Evolutionary conservation across 352 stramenopile species (phyloP).

Genomic region (Phytopythium helicoides): DNA sequence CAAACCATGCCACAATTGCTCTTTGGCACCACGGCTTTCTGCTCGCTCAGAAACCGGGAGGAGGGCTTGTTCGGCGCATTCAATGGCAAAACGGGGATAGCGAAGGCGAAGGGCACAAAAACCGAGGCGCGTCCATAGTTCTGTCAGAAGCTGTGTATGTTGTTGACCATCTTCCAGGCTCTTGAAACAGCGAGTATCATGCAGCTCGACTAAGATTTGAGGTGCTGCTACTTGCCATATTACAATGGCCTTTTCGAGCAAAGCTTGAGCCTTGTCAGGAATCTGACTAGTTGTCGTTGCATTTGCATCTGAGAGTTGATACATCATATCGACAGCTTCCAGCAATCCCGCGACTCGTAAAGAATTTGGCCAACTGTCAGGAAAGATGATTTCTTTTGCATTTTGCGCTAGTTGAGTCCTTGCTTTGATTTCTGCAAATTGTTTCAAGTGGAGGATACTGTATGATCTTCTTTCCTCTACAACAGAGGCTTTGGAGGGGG

Average conservation of each 20-base stretch:
- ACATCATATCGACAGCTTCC: constrained; percentile 44
- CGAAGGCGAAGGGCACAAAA: constrained; percentile 55
- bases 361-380: constrained; percentile 25
- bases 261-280: constrained; percentile 41
- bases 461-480: neutral
- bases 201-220: constrained; percentile 30
- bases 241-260: constrained; percentile 56
- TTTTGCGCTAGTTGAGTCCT: constrained; percentile 63
- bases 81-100: constrained; percentile 47
- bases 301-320: constrained; percentile 10
- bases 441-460: constrained; percentile 43
- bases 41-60: constrained; percentile 11
- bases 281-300: constrained; percentile 23
- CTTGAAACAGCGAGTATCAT: constrained; percentile 13
- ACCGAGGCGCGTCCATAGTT: constrained; percentile 71
- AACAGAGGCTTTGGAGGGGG: neutral
- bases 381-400: constrained; percentile 54
- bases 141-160: constrained; percentile 54
- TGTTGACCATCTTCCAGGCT: constrained; percentile 56
- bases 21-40: constrained; percentile 10
- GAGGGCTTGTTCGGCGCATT: constrained; percentile 47
- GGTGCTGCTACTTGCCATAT: constrained; percentile 43
- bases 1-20: constrained; percentile 15
- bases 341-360: constrained; percentile 56
- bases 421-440: constrained; percentile 67